These are phyloP conservation scores for Pythium rhizo-oryzae DNA, from an alignment of 352 stramenopile genomes.

Conservation along the genomic window DNA sequence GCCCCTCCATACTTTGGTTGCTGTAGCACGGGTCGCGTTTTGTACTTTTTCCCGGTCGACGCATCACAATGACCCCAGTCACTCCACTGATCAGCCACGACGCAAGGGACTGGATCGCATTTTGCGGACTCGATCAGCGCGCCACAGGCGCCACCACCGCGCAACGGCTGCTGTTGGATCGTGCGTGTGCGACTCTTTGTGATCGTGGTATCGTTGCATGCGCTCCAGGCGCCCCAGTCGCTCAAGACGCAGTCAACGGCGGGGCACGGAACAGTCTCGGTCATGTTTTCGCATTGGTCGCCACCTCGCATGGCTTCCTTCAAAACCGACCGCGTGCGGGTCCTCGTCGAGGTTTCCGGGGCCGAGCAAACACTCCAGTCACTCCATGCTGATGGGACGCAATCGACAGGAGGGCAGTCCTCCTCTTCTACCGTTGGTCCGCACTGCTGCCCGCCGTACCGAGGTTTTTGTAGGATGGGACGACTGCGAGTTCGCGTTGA, in stretches of 20 bases:
- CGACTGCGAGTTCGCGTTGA: slow-evolving; percentile 36
- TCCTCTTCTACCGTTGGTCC: slow-evolving; percentile 10
- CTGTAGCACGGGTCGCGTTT: slow-evolving; percentile 36
- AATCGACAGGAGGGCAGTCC: slow-evolving; percentile 55
- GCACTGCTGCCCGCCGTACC: slow-evolving; percentile 30
- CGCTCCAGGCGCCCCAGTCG: slow-evolving; percentile 42
- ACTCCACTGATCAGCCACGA: slow-evolving; percentile 23
- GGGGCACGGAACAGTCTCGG: slow-evolving; percentile 24
- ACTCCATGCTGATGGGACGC: slow-evolving; percentile 38
- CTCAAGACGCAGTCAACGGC: slow-evolving; percentile 50
- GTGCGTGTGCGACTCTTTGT: slow-evolving; percentile 45
- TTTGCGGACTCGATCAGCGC: slow-evolving; percentile 19
- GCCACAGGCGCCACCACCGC: slow-evolving; percentile 31
- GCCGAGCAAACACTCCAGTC: slow-evolving; percentile 51
- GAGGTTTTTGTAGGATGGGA: slow-evolving; percentile 20
- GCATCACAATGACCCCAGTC: slow-evolving; percentile 50
- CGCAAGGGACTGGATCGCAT: slow-evolving; percentile 40
- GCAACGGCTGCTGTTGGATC: slow-evolving; percentile 21
- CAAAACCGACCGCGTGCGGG: slow-evolving; percentile 39
- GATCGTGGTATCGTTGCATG: slow-evolving; percentile 41
- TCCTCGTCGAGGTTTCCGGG: slow-evolving; percentile 42
- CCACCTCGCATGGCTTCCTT: slow-evolving; percentile 16
- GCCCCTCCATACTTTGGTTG: slow-evolving; percentile 38
- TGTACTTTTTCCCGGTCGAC: slow-evolving; percentile 29
- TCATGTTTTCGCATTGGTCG: background rate